phyloP scores from a whole-genome alignment of 768 basidiomycete species.

The Lactarius sp. region DNA sequence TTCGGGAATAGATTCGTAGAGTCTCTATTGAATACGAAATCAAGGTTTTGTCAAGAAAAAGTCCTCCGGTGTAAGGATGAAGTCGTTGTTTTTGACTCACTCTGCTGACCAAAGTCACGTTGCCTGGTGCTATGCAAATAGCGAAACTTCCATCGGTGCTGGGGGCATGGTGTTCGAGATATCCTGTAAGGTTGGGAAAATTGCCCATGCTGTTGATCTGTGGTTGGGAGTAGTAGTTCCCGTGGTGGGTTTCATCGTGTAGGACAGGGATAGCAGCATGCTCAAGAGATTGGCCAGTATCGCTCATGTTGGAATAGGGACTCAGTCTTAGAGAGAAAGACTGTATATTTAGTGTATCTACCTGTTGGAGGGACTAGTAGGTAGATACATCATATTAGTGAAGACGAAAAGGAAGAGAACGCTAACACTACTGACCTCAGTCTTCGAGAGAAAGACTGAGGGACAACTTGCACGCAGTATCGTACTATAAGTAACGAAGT shows the following conservation, averaged over 20 bases:
- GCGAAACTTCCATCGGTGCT: background rate
- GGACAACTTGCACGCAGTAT: too few species aligned
- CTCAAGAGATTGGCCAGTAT: background rate
- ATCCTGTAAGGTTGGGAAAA: background rate
- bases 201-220: background rate
- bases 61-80: background rate
- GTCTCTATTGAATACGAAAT: background rate
- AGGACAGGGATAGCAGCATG: background rate
- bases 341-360: too few species aligned
- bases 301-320: background rate
- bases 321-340: too few species aligned
- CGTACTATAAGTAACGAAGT: too few species aligned
- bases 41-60: background rate
- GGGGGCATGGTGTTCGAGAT: background rate
- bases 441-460: too few species aligned
- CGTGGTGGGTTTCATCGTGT: background rate
- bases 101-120: background rate
- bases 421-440: too few species aligned
- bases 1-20: constrained; percentile 1
- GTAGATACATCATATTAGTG: too few species aligned
- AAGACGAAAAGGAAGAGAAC: too few species aligned
- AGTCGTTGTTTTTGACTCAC: background rate
- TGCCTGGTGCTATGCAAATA: background rate
- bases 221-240: background rate
- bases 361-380: too few species aligned